Evolutionary conservation across 306 rosid genomes (phyloP).

Genomic region (Hippophae gyantsensis): DNA sequence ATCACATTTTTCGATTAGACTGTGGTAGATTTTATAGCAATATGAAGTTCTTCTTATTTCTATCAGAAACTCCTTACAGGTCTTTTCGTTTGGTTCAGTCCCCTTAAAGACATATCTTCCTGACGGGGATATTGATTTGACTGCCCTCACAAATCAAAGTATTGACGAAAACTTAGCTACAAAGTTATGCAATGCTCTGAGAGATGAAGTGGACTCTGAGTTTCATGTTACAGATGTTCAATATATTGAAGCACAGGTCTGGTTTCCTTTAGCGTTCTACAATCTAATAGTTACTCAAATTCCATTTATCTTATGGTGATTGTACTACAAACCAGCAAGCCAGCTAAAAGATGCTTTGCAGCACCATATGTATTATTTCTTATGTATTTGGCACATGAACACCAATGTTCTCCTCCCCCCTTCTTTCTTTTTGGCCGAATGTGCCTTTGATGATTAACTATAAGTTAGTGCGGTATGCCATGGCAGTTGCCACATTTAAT

Average conservation of each 20-base stretch:
- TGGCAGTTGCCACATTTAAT: no score
- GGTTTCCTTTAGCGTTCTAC: conserved; percentile 6
- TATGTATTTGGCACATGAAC: no score
- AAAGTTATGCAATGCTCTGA: conserved; percentile 31
- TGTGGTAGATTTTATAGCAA: conserved; percentile 4
- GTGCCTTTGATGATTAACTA: no score
- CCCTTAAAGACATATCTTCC: conserved; percentile 73
- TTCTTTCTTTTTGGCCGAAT: no score
- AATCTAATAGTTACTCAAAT: not conserved
- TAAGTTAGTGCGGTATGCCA: no score
- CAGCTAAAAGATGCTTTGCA: no score
- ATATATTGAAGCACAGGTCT: conserved; percentile 49
- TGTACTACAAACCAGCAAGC: not conserved
- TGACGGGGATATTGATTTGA: conserved; percentile 73
- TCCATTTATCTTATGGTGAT: not conserved
- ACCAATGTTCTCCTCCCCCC: no score
- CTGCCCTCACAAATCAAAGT: conserved; percentile 35
- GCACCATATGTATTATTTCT: no score
- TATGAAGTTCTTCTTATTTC: not conserved
- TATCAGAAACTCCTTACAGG: conserved; percentile 35
- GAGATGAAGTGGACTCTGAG: conserved; percentile 16
- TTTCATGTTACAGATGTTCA: conserved; percentile 36
- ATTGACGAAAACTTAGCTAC: conserved; percentile 38
- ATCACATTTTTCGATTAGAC: conserved; percentile 13
- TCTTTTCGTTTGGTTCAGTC: conserved; percentile 56